Evolutionary conservation across 208 protist genomes (phyloP), one percentile per base, ranked within the genome.

Genomic region (Blastocrithidia nonstop): DNA sequence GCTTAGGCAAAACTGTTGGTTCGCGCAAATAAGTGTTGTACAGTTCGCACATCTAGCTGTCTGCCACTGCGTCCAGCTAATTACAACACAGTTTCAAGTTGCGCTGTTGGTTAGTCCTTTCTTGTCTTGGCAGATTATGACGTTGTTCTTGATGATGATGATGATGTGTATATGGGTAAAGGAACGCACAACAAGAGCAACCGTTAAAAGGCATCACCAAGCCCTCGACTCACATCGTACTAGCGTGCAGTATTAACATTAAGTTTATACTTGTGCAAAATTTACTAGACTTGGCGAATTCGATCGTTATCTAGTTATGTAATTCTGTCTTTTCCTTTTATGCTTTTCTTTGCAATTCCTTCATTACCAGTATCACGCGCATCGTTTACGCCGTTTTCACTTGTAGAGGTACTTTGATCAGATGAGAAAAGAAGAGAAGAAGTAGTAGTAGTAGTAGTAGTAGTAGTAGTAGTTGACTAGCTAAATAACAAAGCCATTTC

Each of bases 21-120:
- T 24, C 85, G 73, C 2, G 85, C 64, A 48, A 93, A 93, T 15
- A 90, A 49, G 47, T 93, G 80, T 58, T 93, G 85, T 42, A 93
- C 71, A 8, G 80, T 87, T 7, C 75, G 76, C 35, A 88, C 62
- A 6, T 66, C 71, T n/a, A 90, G 52, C 52, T 77, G 56, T 5
- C 76, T 67, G 19, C 75, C 75, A 24, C 73, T 71, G 0, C 75
- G 66, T 3, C 54, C 71, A 8, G 72, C 62, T 26, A 71, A 46
- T 16, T 71, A 47, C 41, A 90, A 68, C 38, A 87, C 54, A 22
- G 37, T 37, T 56, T 88, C 73, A 8, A 93, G 51, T 22, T 57
- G 45, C 20, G 56, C 62, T 2, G 79, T n/a, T n/a, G n/a, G n/a
- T n/a, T n/a, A n/a, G n/a, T n/a, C n/a, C n/a, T n/a, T n/a, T n/a